Evolutionary conservation across 345 rosid genomes (phyloP).

Genomic region (Salix caprea): DNA sequence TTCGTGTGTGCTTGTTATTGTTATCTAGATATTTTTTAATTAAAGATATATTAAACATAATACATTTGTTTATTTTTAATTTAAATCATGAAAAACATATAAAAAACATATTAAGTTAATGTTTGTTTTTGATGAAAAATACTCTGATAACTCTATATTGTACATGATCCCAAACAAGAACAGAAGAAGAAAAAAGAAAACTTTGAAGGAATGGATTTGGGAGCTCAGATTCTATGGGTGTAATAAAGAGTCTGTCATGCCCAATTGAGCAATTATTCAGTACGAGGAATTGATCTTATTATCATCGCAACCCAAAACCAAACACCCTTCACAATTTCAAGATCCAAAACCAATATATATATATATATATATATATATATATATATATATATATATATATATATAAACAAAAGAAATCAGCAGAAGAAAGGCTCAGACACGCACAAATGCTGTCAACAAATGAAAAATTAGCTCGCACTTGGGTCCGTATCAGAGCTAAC

Average conservation of each 20-base stretch:
- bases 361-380: no score
- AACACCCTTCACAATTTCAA: not conserved
- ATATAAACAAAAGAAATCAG: no score
- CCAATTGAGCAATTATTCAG: constrained; percentile 12
- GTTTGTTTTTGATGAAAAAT: no score
- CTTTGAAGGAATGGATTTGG: not conserved
- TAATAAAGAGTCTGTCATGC: constrained; percentile 27
- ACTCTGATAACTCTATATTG: no score
- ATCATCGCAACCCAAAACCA: constrained; percentile 23
- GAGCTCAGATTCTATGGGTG: constrained; percentile 43
- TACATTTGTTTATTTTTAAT: no score
- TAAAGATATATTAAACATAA: no score
- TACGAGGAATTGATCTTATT: constrained; percentile 28
- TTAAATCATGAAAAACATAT: no score
- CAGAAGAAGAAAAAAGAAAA: not conserved
- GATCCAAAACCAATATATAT: not conserved
- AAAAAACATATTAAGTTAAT: no score
- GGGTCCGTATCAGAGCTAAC: constrained; percentile 15
- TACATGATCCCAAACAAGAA: not conserved
- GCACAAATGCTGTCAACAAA: constrained; percentile 50
- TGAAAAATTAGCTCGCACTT: not conserved
- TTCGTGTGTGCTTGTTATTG: no score
- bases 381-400: no score
- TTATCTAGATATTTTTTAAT: no score
- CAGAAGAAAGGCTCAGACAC: constrained; percentile 43